These are phyloP conservation scores for Manihot esculenta DNA, from an alignment of 441 rosid genomes.

Conservation along the genomic window DNA sequence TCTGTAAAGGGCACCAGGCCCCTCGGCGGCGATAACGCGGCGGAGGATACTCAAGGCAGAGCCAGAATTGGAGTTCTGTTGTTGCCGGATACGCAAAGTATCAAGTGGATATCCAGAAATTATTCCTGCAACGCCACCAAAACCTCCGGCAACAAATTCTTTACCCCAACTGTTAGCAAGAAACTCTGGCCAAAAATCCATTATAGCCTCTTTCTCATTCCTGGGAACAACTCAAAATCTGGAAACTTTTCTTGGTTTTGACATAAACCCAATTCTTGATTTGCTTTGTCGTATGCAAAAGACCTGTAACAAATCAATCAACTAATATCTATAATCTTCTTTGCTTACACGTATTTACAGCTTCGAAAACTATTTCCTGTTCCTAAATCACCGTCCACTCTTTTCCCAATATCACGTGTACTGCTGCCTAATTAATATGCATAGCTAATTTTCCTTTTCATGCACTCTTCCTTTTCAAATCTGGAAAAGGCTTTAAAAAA, in stretches of 20 bases:
- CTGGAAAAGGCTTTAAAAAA: not conserved
- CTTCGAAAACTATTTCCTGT: not conserved
- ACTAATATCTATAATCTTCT: not conserved
- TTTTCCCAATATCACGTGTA: not conserved
- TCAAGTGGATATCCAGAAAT: constrained; percentile 92
- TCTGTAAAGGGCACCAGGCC: constrained; percentile 71
- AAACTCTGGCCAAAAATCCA: constrained; percentile 38
- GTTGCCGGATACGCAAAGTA: constrained; percentile 80
- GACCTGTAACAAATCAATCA: not conserved
- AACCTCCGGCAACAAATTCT: constrained; percentile 77
- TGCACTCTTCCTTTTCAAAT: not conserved
- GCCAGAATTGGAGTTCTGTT: constrained; percentile 60
- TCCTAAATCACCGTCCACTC: not conserved
- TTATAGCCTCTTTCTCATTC: constrained; percentile 7
- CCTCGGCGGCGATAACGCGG: constrained; percentile 52
- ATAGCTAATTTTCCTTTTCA: not conserved
- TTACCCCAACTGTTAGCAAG: constrained; percentile 34
- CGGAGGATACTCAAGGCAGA: constrained; percentile 72
- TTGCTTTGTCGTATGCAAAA: not conserved
- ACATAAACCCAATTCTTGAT: constrained; percentile 3
- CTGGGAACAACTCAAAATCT: not conserved
- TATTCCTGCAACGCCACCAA: constrained; percentile 93
- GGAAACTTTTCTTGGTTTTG: not conserved
- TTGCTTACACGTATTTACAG: constrained; percentile 2
- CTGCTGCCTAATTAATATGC: not conserved